Percentiles rank a stretch among this genome's conserved stretches.
Conservation (phyloP, 305 asterid species). For the Fraxinus ornus region DNA sequence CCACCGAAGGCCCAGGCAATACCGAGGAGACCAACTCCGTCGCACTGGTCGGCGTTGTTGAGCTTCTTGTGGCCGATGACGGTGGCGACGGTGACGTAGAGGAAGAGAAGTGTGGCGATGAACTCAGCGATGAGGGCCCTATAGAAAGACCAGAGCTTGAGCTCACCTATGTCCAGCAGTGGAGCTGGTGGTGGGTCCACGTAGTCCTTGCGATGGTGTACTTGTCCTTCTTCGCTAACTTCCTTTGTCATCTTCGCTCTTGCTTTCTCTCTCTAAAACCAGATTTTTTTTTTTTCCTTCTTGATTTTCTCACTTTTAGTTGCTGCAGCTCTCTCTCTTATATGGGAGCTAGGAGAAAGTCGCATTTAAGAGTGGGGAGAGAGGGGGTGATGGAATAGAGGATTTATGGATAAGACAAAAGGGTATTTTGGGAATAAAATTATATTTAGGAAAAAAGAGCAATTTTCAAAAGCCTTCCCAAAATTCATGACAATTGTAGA, state of each 20-base stretch:
- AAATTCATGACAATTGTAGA: no score
- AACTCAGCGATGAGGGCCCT: slow-evolving; percentile 84
- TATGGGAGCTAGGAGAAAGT: neutral
- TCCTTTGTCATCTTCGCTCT: slow-evolving; percentile 55
- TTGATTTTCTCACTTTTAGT: neutral
- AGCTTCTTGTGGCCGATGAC: slow-evolving; percentile 78
- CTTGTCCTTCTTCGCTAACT: slow-evolving; percentile 52
- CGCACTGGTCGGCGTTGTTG: slow-evolving; percentile 57
- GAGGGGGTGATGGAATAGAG: neutral
- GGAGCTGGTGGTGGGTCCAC: slow-evolving; percentile 90
- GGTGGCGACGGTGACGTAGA: slow-evolving; percentile 78
- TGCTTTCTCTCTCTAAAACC: neutral
- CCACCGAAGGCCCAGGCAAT: slow-evolving; percentile 93
- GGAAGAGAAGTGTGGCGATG: slow-evolving; percentile 85
- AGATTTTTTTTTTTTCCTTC: neutral
- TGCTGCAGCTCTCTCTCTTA: neutral
- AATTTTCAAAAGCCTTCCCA: no score
- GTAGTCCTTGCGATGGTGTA: slow-evolving; percentile 64
- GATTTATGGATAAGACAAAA: slow-evolving; percentile 38
- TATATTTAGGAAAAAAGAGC: neutral
- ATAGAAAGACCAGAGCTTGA: slow-evolving; percentile 76
- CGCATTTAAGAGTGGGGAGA: slow-evolving; percentile 21
- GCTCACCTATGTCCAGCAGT: slow-evolving; percentile 55
- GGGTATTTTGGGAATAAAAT: slow-evolving; percentile 24
- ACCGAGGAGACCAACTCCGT: slow-evolving; percentile 81